Evolutionary conservation across 192 early-diverging fungal species (phyloP).

Genomic region (Phycomyces nitens): DNA sequence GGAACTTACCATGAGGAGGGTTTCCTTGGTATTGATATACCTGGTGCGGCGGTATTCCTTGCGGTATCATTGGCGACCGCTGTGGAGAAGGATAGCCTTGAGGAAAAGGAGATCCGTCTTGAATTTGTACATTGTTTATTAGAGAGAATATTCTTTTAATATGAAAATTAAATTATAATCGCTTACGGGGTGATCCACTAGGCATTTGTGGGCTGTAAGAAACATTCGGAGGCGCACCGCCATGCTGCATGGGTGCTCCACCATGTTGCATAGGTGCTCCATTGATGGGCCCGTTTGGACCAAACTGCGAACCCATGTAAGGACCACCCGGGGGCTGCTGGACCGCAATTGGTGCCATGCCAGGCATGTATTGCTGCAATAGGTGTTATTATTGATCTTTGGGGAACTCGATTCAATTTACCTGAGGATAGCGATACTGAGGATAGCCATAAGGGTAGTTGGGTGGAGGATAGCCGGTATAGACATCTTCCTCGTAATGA

Average conservation of each 20-base stretch:
- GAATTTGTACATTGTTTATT: slow-evolving; percentile 1
- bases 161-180: too few species aligned
- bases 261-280: slow-evolving; percentile 33
- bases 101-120: slow-evolving; percentile 40
- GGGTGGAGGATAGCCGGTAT: slow-evolving; percentile 39
- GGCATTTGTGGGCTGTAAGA: slow-evolving; percentile 50
- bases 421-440: slow-evolving; percentile 42
- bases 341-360: slow-evolving; percentile 48
- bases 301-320: slow-evolving; percentile 47
- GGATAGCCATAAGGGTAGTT: slow-evolving; percentile 35
- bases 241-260: slow-evolving; percentile 32
- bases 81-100: slow-evolving; percentile 51
- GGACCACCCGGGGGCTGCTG: slow-evolving; percentile 39
- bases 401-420: slow-evolving; percentile 1
- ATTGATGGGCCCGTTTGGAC: slow-evolving; percentile 34
- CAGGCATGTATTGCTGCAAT: slow-evolving; percentile 32
- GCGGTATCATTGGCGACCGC: slow-evolving; percentile 47
- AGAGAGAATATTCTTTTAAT: too few species aligned
- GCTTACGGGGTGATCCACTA: slow-evolving; percentile 45
- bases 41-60: slow-evolving; percentile 46
- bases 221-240: slow-evolving; percentile 24
- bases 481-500: slow-evolving; percentile 48
- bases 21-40: slow-evolving; percentile 49
- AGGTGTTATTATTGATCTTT: slow-evolving; percentile 17
- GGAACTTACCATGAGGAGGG: slow-evolving; percentile 16